Base-by-base conservation (phyloP, 2,329 filamentous ascomycete genomes). In the Camptophora hylomeconis region DNA sequence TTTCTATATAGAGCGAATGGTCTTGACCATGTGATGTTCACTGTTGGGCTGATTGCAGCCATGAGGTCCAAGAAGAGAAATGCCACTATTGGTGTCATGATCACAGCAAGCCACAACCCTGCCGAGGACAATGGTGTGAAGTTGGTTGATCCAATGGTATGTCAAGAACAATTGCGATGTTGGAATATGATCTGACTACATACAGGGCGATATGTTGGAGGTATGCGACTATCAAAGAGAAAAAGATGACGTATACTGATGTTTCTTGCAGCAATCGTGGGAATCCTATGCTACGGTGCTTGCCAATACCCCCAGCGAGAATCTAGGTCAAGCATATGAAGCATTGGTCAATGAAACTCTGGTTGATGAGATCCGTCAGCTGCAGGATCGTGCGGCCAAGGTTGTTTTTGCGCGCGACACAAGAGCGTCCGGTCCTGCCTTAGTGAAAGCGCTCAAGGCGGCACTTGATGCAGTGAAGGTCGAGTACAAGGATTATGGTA, bases 51-150 rank as follows among this genome's bases (percentile, higher is more conserved):
- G 37, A 72, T 94, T 33, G 82, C 89, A 17, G 75, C 80, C 32
- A 69, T 95, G 28, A 79, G 89, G 39, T 94, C 84, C 41, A 80
- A 83, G 52, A 92, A 89, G 59, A 72, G 92, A 45, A 77, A 78
- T 53, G 81, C 92, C 62, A 79, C 82, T 46, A 92, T 98, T 49
- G 89, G 89, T 49, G 78, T 98, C 44, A 93, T 93, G 84, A 80
- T 93, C 54, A 93, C 84, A 22, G 84, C 84, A 38, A 92, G 81
- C 49, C 84, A 93, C 65, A 93, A 93, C 58, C 81, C 81, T 11
- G 78, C 84, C 18, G 68, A 73, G 45, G 84, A 93, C 58, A 93
- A 93, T 55, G 84, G 84, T 28, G 79, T 93, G 54, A 93, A 93
- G 68, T 73, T 98, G 44, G 83, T 98, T 39, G 89, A 98, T 56